Conservation (phyloP, 768 basidiomycete genomes). For the Mycena venus region DNA sequence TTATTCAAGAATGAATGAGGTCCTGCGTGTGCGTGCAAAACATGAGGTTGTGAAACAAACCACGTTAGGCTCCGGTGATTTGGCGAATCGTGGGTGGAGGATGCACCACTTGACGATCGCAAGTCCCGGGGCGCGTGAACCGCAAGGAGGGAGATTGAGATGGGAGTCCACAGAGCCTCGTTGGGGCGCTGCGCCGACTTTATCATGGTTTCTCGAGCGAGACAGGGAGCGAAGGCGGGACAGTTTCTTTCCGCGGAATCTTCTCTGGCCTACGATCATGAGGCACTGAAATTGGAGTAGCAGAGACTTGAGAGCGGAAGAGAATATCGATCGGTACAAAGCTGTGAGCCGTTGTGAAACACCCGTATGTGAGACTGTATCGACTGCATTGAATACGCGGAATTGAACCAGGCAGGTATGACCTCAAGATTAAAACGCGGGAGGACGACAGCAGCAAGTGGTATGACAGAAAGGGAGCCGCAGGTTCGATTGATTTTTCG, state of each 20-base stretch:
- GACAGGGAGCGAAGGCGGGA: slow-evolving; percentile 20
- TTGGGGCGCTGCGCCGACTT: not conserved
- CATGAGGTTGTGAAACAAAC: slow-evolving; percentile 39
- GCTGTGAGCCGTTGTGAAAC: slow-evolving; percentile 30
- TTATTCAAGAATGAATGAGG: slow-evolving; percentile 31
- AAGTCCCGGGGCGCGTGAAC: slow-evolving; percentile 24
- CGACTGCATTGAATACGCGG: slow-evolving; percentile 16
- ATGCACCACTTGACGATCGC: slow-evolving; percentile 34
- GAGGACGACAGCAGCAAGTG: not conserved
- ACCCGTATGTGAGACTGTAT: slow-evolving; percentile 2
- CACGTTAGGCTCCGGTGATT: slow-evolving; percentile 34
- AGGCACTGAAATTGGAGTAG: not conserved
- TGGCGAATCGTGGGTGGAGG: slow-evolving; percentile 34
- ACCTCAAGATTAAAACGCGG: not conserved
- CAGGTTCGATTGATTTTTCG: not conserved
- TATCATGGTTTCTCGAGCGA: slow-evolving; percentile 16
- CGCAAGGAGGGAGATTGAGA: slow-evolving; percentile 25
- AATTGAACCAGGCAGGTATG: not conserved
- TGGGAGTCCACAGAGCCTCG: slow-evolving; percentile 8
- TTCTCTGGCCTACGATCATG: slow-evolving; percentile 3
- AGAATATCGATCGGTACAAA: slow-evolving; percentile 7
- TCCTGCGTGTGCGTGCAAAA: slow-evolving; percentile 33
- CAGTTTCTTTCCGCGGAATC: slow-evolving; percentile 8
- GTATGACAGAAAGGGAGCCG: not conserved
- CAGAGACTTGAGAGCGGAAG: slow-evolving; percentile 1